These are phyloP conservation scores for Chrysoporthe deuterocubensis DNA, from an alignment of 2,329 filamentous ascomycete species.

Conservation along the genomic window DNA sequence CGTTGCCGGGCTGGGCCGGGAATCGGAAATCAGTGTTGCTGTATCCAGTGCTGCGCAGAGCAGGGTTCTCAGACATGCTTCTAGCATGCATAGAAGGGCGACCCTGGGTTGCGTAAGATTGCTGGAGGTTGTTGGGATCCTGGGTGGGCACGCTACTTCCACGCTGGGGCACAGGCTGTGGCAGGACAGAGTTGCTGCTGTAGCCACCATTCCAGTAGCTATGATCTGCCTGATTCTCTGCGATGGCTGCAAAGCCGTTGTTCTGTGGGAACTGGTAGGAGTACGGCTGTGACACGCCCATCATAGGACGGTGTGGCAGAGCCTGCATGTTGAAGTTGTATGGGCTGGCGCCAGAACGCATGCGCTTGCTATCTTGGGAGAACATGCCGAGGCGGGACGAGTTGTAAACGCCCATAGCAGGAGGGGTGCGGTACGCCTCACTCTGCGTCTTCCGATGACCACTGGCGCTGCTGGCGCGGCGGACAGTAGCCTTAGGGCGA, in stretches of 20 bases:
- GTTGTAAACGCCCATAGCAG: conserved; percentile 27
- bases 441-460: conserved; percentile 28
- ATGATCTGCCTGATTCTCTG: conserved; percentile 39
- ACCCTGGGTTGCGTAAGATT: conserved; percentile 18
- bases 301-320: conserved; percentile 37
- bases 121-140: conserved; percentile 17
- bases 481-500: conserved; percentile 31
- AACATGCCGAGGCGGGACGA: conserved; percentile 15
- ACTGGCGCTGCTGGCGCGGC: conserved; percentile 31
- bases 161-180: conserved; percentile 26
- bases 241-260: conserved; percentile 39
- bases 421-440: conserved; percentile 32
- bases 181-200: conserved; percentile 30
- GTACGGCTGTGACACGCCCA: conserved; percentile 19
- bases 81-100: conserved; percentile 25
- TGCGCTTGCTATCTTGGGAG: conserved; percentile 24
- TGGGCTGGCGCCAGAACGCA: conserved; percentile 24
- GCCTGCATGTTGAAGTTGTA: conserved; percentile 22
- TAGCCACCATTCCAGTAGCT: conserved; percentile 32
- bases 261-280: conserved; percentile 10
- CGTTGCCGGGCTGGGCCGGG: conserved; percentile 14
- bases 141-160: background rate
- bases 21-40: conserved; percentile 20
- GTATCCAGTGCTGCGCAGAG: conserved; percentile 20
- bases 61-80: conserved; percentile 29